Evolutionary conservation across 2,329 filamentous ascomycete species (phyloP).

Genomic region (Phoma sp.): DNA sequence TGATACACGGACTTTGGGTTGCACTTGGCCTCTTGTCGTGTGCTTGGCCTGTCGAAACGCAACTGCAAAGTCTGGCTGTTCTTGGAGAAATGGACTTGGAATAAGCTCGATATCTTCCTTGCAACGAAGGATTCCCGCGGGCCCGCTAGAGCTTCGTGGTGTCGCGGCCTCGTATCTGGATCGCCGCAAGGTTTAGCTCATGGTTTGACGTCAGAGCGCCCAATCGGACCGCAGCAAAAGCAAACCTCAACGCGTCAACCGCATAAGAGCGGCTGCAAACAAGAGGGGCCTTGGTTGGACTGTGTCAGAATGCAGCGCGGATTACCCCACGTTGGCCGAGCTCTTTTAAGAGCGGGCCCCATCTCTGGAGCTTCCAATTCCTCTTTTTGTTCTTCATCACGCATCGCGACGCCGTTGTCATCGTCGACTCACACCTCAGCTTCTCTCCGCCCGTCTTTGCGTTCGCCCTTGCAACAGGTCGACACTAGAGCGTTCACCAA

Average conservation of each 20-base stretch:
- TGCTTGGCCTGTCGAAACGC: slow-evolving; percentile 2
- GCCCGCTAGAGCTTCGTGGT: slow-evolving; percentile 4
- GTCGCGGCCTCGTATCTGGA: slow-evolving; percentile 18
- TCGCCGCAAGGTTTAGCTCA: slow-evolving; percentile 31
- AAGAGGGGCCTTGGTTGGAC: slow-evolving; percentile 18
- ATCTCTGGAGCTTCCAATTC: slow-evolving; percentile 2
- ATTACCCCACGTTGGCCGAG: slow-evolving; percentile 33
- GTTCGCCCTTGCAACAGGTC: slow-evolving; percentile 1
- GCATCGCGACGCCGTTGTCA: neutral
- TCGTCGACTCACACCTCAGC: slow-evolving; percentile 9
- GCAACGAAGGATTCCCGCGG: slow-evolving; percentile 20
- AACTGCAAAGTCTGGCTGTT: neutral
- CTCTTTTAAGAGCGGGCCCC: slow-evolving; percentile 19
- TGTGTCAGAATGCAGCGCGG: slow-evolving; percentile 26
- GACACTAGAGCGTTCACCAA: slow-evolving; percentile 13
- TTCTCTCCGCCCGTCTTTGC: slow-evolving; percentile 5
- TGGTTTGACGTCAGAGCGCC: slow-evolving; percentile 33
- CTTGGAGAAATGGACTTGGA: neutral
- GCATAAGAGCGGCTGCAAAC: slow-evolving; percentile 26
- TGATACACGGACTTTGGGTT: slow-evolving; percentile 3
- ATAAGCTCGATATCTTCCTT: neutral
- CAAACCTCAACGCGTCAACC: slow-evolving; percentile 30
- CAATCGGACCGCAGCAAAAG: slow-evolving; percentile 30
- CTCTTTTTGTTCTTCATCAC: neutral
- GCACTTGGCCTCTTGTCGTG: slow-evolving; percentile 9